These are phyloP conservation scores for Parastagonospora nodorum DNA, from an alignment of 2,329 filamentous ascomycete species.

Conservation along the genomic window DNA sequence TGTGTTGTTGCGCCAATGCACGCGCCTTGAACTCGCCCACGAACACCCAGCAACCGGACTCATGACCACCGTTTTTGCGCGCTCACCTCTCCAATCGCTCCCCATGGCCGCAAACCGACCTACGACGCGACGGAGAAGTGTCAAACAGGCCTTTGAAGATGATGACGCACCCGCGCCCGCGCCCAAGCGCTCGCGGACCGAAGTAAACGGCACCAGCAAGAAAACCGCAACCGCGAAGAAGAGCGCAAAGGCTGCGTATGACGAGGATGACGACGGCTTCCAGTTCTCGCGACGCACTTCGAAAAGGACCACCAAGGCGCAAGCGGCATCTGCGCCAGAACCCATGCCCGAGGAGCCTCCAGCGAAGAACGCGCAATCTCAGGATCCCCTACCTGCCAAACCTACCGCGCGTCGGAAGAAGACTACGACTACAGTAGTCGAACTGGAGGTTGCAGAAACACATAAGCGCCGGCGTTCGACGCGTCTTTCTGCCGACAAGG, in stretches of 20 bases:
- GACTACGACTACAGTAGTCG: constrained; percentile 26
- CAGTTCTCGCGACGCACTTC: constrained; percentile 51
- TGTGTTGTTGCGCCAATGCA: constrained; percentile 39
- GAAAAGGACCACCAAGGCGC: constrained; percentile 43
- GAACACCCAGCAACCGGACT: constrained; percentile 35
- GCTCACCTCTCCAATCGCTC: constrained; percentile 52
- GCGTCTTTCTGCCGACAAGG: constrained; percentile 52
- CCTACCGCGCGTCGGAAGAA: constrained; percentile 36
- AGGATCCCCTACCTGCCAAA: constrained; percentile 13
- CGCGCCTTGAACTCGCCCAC: constrained; percentile 39
- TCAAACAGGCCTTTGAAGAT: constrained; percentile 50
- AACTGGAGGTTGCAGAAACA: constrained; percentile 27
- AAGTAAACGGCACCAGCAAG: constrained; percentile 45
- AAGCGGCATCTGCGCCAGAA: constrained; percentile 31
- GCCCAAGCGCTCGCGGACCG: constrained; percentile 50
- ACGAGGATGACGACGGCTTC: constrained; percentile 56
- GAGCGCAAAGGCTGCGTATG: constrained; percentile 49
- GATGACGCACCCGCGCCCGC: constrained; percentile 52
- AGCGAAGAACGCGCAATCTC: constrained; percentile 25
- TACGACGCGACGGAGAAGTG: constrained; percentile 53
- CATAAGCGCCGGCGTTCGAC: constrained; percentile 50
- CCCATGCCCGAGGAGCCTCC: constrained; percentile 36
- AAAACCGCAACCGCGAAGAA: constrained; percentile 44
- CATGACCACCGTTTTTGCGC: constrained; percentile 44
- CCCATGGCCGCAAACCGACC: constrained; percentile 54